Base-by-base conservation (phyloP, 2,329 filamentous ascomycete species). In the Aspergillus uvarum region DNA sequence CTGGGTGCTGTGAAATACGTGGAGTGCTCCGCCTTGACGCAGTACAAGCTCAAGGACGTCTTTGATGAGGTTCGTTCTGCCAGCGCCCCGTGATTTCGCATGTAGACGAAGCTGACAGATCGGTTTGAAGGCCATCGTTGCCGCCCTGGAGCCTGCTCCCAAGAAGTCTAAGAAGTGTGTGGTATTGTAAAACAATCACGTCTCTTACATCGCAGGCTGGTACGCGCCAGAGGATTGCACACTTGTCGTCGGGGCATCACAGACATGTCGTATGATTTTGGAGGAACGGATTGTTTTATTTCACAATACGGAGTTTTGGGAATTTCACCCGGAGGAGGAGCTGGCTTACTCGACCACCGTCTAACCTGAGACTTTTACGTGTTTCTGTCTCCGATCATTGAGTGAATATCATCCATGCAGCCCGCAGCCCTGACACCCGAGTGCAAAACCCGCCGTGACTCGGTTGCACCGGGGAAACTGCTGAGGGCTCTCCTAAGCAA, bases 1-100 rank as follows among this genome's bases (percentile, higher is more conserved):
- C 81, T 98, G n/a, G 92, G 92, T 63, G 95, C 95, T 5, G 92
- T 99, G 71, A 98, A 97, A 83, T 99, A 99, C 71, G 95, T 98
- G 65, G 95, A 99, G 81, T 99, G 95, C 82, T 97, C 93, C 75
- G 95, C 95, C 59, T 81, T 99, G 77, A 98, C 95, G 64, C 95
- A 99, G 82, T 97, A 93, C 82, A 97, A 97, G 81, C 82, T 99
- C 67, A 99, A 99, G 84, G 95, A 98, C 74, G 95, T 99, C 19
- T 99, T 99, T 79, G 95, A 99, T 73, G 95, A 98, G 90, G 93
- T 96, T 85, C 74, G 16, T 24, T 51, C 14, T 8, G 53, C 53
- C 21, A 14, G 31, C 6, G 14, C 5, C 5, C 24, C 53, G 24
- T 14, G 53, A 12, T 21, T 29, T 26, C 12, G 8, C 4, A 22